Percentiles rank a stretch among this genome's conserved stretches.
Evolutionary conservation across 139 green algal species (phyloP).

Genomic region (Chloropicon primus): DNA sequence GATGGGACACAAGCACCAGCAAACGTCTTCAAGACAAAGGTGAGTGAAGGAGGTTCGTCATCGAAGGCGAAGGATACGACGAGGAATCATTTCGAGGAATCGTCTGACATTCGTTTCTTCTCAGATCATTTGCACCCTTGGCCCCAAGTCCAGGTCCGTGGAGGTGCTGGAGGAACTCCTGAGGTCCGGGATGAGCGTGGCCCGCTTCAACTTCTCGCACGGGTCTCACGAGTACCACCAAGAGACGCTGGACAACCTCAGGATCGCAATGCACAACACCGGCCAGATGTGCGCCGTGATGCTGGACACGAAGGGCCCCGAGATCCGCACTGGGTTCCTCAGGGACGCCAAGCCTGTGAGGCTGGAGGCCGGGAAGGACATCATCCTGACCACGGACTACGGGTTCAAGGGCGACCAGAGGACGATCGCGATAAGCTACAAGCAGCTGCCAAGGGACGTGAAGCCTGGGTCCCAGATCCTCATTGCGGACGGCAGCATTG

Average conservation of each 20-base stretch:
- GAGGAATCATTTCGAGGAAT: no score
- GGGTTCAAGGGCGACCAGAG: neutral
- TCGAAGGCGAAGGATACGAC: no score
- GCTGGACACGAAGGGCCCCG: conserved; percentile 57
- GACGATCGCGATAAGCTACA: conserved; percentile 22
- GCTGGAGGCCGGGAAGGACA: conserved; percentile 34
- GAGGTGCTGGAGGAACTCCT: conserved; percentile 19
- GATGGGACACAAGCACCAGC: neutral
- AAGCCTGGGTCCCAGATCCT: conserved; percentile 34
- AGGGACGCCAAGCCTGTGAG: conserved; percentile 33
- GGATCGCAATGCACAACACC: conserved; percentile 13
- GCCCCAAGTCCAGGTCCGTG: conserved; percentile 11
- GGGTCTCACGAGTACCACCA: conserved; percentile 21
- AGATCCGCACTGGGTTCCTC: conserved; percentile 43
- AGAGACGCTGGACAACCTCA: conserved; percentile 25
- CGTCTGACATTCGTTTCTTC: no score
- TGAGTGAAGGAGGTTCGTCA: no score
- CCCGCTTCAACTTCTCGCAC: conserved; percentile 25
- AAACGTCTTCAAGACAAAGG: neutral
- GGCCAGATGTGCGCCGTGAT: conserved; percentile 26
- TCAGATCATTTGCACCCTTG: conserved; percentile 26
- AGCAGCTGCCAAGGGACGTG: conserved; percentile 15
- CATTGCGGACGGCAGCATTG: conserved; percentile 32
- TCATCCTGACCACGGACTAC: conserved; percentile 15
- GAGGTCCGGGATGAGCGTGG: conserved; percentile 20